Evolutionary conservation across 176 grass and related monocot species (phyloP).

Genomic region (Olyra latifolia): DNA sequence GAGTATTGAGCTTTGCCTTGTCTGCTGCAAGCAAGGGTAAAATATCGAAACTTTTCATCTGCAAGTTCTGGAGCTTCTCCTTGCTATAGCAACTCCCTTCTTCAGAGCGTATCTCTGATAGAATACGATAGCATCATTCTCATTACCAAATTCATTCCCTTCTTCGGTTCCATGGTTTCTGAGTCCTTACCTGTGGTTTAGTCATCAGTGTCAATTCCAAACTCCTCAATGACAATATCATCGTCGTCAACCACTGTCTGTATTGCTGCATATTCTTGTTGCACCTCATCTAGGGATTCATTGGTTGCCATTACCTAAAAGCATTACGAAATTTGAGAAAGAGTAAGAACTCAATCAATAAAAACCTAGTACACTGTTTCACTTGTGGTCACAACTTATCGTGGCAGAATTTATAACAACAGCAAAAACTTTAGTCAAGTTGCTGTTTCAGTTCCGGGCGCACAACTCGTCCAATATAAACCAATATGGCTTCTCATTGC

Average conservation of each 20-base stretch:
- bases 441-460: not conserved
- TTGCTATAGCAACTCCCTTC: constrained; percentile 3
- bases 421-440: not conserved
- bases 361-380: not conserved
- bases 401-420: not conserved
- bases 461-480: not conserved
- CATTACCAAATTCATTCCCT: not conserved
- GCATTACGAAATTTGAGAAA: not conserved
- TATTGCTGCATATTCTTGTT: not conserved
- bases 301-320: not conserved
- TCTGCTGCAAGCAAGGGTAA: constrained; percentile 21
- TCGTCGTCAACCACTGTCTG: not conserved
- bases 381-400: not conserved
- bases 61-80: constrained; percentile 10
- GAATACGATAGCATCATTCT: constrained; percentile 4
- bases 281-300: not conserved
- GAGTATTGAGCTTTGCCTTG: constrained; percentile 2
- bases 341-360: not conserved
- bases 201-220: not conserved
- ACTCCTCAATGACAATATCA: not conserved
- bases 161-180: not conserved
- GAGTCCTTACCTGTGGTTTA: not conserved
- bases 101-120: not conserved
- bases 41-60: not conserved
- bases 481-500: not conserved